Conservation (phyloP, 2,329 filamentous ascomycete genomes). For the Talaromyces albobiverticillius region DNA sequence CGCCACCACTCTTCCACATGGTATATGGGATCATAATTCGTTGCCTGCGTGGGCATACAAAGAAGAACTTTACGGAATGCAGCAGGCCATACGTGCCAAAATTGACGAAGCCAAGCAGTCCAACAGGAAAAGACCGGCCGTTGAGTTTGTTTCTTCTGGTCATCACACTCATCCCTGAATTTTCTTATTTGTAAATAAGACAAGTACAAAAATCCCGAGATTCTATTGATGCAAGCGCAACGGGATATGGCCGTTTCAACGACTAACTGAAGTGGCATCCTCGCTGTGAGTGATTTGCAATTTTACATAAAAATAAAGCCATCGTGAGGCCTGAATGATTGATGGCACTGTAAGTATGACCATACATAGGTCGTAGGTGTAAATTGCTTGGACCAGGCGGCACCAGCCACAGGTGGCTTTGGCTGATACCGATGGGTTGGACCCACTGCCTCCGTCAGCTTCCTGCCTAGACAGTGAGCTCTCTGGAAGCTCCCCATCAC, state of each 20-base stretch:
- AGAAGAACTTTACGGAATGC: constrained; percentile 43
- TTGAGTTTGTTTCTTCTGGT: constrained; percentile 38
- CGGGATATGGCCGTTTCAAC: too few species aligned
- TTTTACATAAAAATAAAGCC: neutral
- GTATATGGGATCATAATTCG: constrained; percentile 38
- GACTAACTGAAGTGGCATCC: too few species aligned
- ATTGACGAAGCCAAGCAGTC: constrained; percentile 33
- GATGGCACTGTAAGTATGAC: too few species aligned
- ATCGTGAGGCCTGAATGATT: too few species aligned
- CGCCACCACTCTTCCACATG: constrained; percentile 44
- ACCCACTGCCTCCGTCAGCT: constrained; percentile 17
- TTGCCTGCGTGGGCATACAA: constrained; percentile 47
- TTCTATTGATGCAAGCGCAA: neutral
- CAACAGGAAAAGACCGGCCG: constrained; percentile 35
- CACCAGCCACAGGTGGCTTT: constrained; percentile 4
- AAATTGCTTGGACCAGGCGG: too few species aligned
- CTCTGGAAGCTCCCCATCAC: constrained; percentile 9
- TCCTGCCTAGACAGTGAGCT: constrained; percentile 14
- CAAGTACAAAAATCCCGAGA: neutral
- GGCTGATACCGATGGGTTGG: constrained; percentile 1
- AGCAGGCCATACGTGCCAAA: constrained; percentile 36
- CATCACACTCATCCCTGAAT: neutral
- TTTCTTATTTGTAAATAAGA: neutral
- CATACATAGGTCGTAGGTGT: neutral
- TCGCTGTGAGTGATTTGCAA: neutral